phyloP scores from a whole-genome alignment of 1,284 basidiomycete species.

The Ganoderma multipileum region DNA sequence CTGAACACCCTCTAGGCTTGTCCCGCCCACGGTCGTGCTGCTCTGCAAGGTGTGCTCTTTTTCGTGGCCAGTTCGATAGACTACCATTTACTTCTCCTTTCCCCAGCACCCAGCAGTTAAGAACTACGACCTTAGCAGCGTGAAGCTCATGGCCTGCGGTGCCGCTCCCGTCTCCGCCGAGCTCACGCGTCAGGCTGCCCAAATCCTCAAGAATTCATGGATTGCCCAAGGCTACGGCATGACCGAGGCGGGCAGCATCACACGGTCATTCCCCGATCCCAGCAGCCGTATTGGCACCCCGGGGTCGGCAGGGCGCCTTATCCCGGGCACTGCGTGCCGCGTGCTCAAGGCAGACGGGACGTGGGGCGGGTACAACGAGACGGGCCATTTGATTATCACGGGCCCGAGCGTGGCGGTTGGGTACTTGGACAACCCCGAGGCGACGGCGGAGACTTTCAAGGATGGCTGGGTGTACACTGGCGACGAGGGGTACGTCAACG shows the following conservation, averaged over 20 bases:
- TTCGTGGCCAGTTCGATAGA: neutral
- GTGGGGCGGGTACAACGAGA: conserved; percentile 45
- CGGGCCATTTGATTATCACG: conserved; percentile 50
- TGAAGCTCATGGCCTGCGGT: conserved; percentile 68
- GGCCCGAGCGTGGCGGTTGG: conserved; percentile 48
- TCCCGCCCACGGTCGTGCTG: conserved; percentile 65
- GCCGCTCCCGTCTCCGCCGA: conserved; percentile 80
- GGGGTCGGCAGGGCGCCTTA: conserved; percentile 48
- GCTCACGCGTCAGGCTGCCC: conserved; percentile 59
- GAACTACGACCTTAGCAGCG: conserved; percentile 66
- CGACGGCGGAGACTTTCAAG: conserved; percentile 50
- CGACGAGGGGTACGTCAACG: conserved; percentile 49
- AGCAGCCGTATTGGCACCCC: conserved; percentile 36
- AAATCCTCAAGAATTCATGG: conserved; percentile 60
- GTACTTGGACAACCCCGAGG: conserved; percentile 49
- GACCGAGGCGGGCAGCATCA: conserved; percentile 55
- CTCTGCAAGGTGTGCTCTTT: conserved; percentile 55
- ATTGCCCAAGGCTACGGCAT: conserved; percentile 69
- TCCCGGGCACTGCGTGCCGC: conserved; percentile 46
- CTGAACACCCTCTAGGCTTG: conserved; percentile 49
- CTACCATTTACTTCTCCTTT: neutral
- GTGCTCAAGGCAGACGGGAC: conserved; percentile 49
- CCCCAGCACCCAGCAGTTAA: conserved; percentile 71
- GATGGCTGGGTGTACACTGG: conserved; percentile 56
- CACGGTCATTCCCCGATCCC: conserved; percentile 44